A percentile compares a stretch with the other conserved stretches of the same genome.
phyloP scores from a whole-genome alignment of 2,329 filamentous ascomycete genomes.

The Sordariomycetes sp. region DNA sequence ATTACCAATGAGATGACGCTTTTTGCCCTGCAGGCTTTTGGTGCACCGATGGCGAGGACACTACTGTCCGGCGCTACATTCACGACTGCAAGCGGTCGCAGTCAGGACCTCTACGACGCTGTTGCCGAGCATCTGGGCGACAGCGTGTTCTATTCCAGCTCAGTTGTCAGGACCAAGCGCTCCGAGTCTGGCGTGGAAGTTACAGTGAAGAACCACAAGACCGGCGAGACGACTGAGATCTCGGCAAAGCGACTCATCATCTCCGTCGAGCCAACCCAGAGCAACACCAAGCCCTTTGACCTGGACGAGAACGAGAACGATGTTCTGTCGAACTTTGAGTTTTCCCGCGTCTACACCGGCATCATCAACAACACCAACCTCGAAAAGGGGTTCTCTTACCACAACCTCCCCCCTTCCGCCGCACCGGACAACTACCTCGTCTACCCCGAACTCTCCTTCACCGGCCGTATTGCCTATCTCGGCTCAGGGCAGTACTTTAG shows the following conservation, averaged over 20 bases:
- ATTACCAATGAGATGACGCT: slow-evolving; percentile 31
- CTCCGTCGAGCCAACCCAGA: slow-evolving; percentile 22
- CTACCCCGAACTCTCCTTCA: slow-evolving; percentile 10
- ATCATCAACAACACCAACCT: slow-evolving; percentile 12
- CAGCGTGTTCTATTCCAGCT: slow-evolving; percentile 25
- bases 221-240: slow-evolving; percentile 15
- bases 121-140: slow-evolving; percentile 21
- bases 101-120: slow-evolving; percentile 29
- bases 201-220: slow-evolving; percentile 12
- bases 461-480: slow-evolving; percentile 17
- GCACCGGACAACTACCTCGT: slow-evolving; percentile 11
- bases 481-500: slow-evolving; percentile 20
- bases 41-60: slow-evolving; percentile 20
- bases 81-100: slow-evolving; percentile 21
- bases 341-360: slow-evolving; percentile 19
- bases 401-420: slow-evolving; percentile 8
- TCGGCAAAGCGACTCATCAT: slow-evolving; percentile 23
- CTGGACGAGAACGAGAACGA: slow-evolving; percentile 17
- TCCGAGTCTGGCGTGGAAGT: slow-evolving; percentile 12
- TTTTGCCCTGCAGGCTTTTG: slow-evolving; percentile 33
- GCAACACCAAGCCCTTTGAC: slow-evolving; percentile 20
- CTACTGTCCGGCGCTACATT: slow-evolving; percentile 19
- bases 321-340: slow-evolving; percentile 24
- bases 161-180: slow-evolving; percentile 19
- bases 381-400: slow-evolving; percentile 12